Conservation (phyloP, 495 filamentous ascomycete species). For the Aspergillus egyptiacus region DNA sequence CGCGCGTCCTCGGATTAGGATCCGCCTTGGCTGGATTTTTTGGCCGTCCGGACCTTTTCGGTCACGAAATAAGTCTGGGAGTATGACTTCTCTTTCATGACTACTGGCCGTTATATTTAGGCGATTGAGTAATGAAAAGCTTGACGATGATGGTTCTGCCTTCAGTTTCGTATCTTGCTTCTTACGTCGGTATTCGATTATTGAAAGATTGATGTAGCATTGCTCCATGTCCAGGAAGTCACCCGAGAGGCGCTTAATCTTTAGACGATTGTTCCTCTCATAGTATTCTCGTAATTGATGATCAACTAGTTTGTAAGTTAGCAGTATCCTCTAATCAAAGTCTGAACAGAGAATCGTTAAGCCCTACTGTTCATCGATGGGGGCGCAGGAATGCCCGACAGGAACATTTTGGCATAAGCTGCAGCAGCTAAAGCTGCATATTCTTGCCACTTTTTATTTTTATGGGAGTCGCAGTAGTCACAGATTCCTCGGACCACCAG, state of each 20-base stretch:
- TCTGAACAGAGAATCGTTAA: neutral
- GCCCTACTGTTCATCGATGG: neutral
- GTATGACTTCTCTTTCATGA: neutral
- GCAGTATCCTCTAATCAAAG: neutral
- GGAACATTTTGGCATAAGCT: slow-evolving; percentile 25
- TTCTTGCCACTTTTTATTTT: slow-evolving; percentile 30
- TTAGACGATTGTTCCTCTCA: neutral
- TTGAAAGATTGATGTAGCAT: slow-evolving; percentile 20
- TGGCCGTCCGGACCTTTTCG: neutral
- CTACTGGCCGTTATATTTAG: neutral
- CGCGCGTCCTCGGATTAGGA: slow-evolving; percentile 39
- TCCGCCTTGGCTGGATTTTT: slow-evolving; percentile 12
- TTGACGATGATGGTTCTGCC: neutral
- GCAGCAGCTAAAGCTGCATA: slow-evolving; percentile 22
- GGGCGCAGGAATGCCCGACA: slow-evolving; percentile 15
- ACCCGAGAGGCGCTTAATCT: slow-evolving; percentile 24
- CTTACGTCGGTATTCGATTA: slow-evolving; percentile 6
- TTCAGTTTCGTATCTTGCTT: neutral
- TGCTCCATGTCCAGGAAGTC: slow-evolving; percentile 13
- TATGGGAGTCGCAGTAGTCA: slow-evolving; percentile 18
- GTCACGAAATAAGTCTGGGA: slow-evolving; percentile 1
- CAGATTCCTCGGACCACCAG: neutral
- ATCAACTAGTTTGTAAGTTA: slow-evolving; percentile 4
- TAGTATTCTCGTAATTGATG: slow-evolving; percentile 3
- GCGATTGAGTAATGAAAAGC: slow-evolving; percentile 4